Evolutionary conservation across 2,329 filamentous ascomycete species (phyloP).

Genomic region (Pseudomassariella vexata): DNA sequence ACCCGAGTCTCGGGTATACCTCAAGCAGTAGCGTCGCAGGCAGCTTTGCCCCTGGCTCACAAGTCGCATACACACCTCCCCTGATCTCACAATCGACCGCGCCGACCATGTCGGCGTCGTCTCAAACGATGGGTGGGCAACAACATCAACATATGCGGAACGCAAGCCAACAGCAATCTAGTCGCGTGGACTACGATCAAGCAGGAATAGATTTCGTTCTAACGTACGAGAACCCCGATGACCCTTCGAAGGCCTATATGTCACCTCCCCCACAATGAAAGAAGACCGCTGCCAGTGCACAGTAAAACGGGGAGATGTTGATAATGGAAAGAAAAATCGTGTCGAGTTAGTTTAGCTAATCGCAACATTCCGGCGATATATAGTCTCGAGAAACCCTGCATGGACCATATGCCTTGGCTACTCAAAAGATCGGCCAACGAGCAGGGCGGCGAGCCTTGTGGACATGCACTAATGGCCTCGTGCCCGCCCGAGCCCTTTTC

Average conservation of each 20-base stretch:
- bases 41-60: slow-evolving; percentile 49
- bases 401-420: slow-evolving; percentile 81
- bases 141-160: slow-evolving; percentile 24
- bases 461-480: slow-evolving; percentile 89
- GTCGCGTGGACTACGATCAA: slow-evolving; percentile 67
- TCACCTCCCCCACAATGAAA: slow-evolving; percentile 55
- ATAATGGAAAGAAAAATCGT: too few species aligned
- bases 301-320: too few species aligned
- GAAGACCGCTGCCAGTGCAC: too few species aligned
- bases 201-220: slow-evolving; percentile 86
- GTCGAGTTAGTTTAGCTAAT: slow-evolving; percentile 34
- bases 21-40: slow-evolving; percentile 55
- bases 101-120: slow-evolving; percentile 30
- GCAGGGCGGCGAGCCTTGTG: slow-evolving; percentile 65
- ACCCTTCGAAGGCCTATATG: slow-evolving; percentile 58
- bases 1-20: slow-evolving; percentile 40
- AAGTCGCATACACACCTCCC: slow-evolving; percentile 42
- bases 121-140: slow-evolving; percentile 24
- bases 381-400: slow-evolving; percentile 88
- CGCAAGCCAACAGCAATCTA: slow-evolving; percentile 17
- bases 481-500: slow-evolving; percentile 67
- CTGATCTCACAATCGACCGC: slow-evolving; percentile 36
- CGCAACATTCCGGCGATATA: slow-evolving; percentile 35
- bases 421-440: slow-evolving; percentile 54
- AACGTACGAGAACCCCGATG: slow-evolving; percentile 62